Evolutionary conservation across 2,329 filamentous ascomycete genomes (phyloP).

Genomic region (Tolypocladium tundrense): DNA sequence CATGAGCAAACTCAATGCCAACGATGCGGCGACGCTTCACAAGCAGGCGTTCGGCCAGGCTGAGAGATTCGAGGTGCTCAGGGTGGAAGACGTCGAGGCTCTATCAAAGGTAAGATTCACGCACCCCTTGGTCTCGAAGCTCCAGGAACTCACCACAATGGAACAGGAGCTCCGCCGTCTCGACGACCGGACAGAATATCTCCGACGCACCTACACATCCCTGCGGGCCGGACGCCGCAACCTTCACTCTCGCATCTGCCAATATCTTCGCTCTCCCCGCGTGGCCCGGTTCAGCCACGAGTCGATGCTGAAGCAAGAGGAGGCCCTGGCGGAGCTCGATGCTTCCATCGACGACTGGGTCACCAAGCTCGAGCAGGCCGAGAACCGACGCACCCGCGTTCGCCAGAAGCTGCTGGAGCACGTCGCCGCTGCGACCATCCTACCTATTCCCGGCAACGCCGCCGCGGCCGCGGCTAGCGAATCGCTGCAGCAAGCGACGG

Average conservation of each 20-base stretch:
- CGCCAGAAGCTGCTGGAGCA: constrained; percentile 75
- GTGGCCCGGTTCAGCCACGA: constrained; percentile 64
- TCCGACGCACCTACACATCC: constrained; percentile 66
- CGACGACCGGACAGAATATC: constrained; percentile 70
- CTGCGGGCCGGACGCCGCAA: constrained; percentile 67
- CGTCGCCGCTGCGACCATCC: constrained; percentile 59
- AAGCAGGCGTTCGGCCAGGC: constrained; percentile 54
- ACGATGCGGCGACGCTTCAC: constrained; percentile 41
- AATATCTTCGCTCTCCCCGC: constrained; percentile 62
- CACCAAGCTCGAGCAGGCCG: constrained; percentile 67
- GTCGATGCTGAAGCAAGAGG: constrained; percentile 68
- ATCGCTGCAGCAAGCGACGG: constrained; percentile 31
- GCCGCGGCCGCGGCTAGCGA: constrained; percentile 20
- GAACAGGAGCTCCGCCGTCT: constrained; percentile 59
- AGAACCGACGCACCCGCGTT: constrained; percentile 65
- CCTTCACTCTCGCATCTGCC: constrained; percentile 66
- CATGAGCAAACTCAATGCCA: constrained; percentile 30
- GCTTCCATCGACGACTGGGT: constrained; percentile 73
- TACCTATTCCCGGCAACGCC: constrained; percentile 23
- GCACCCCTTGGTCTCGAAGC: not conserved
- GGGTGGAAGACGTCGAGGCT: constrained; percentile 49
- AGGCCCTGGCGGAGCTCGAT: constrained; percentile 67
- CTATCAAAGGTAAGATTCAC: constrained; percentile 47
- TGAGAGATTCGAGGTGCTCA: constrained; percentile 54
- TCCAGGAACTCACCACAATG: not conserved